These are phyloP conservation scores for Camelina laxa DNA, from an alignment of 345 rosid species.

Conservation along the genomic window DNA sequence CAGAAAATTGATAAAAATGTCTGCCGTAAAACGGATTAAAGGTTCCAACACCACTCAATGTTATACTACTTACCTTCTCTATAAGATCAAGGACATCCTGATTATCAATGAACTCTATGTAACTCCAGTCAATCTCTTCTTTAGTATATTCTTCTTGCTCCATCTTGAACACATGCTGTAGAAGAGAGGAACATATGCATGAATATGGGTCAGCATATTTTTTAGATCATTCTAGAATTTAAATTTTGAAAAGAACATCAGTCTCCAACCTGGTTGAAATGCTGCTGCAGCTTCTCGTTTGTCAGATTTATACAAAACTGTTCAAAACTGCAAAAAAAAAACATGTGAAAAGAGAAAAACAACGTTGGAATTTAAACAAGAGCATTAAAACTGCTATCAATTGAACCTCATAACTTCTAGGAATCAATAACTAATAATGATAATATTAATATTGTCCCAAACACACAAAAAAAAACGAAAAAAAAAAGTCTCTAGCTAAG, in stretches of 20 bases:
- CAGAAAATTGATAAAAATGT: slow-evolving; percentile 8
- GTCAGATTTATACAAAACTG: slow-evolving; percentile 99
- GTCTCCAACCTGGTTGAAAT: slow-evolving; percentile 88
- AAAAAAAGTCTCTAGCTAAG: slow-evolving; percentile 17
- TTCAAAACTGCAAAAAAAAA: slow-evolving; percentile 70
- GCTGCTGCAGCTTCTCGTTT: slow-evolving; percentile 98
- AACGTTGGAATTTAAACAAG: slow-evolving; percentile 19
- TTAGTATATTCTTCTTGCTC: slow-evolving; percentile 98
- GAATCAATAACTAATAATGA: slow-evolving; percentile 17
- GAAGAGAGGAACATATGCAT: slow-evolving; percentile 37
- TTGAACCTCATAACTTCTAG: slow-evolving; percentile 17
- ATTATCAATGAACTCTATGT: slow-evolving; percentile 94
- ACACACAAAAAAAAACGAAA: slow-evolving; percentile 7
- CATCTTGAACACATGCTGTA: slow-evolving; percentile 98
- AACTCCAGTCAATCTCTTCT: slow-evolving; percentile 98
- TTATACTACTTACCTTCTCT: slow-evolving; percentile 74
- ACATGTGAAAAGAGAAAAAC: slow-evolving; percentile 34
- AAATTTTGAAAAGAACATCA: slow-evolving; percentile 25
- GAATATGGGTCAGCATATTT: slow-evolving; percentile 9
- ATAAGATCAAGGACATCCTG: slow-evolving; percentile 94
- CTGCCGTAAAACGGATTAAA: slow-evolving; percentile 6
- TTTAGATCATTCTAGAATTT: slow-evolving; percentile 3
- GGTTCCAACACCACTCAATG: slow-evolving; percentile 18
- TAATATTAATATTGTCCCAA: slow-evolving; percentile 14
- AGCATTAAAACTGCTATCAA: slow-evolving; percentile 9